Conservation (phyloP, 2,329 filamentous ascomycete species). For the Xylaria sp. region DNA sequence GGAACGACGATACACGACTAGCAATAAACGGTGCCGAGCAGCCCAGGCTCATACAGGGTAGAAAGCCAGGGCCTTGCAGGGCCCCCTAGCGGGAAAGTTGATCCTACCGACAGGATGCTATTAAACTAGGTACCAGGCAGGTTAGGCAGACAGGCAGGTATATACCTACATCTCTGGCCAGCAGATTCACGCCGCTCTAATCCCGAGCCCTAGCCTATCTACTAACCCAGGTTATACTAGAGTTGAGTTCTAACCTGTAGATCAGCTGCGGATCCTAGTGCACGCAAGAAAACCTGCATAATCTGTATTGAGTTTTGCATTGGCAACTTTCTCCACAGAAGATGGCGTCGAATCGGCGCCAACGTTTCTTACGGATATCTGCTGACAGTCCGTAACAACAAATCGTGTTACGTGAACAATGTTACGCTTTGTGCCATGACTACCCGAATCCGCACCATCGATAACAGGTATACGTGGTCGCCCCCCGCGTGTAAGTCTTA, state of each 20-base stretch:
- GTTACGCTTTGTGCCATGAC: no score
- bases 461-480: no score
- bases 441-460: no score
- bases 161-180: neutral
- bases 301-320: no score
- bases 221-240: neutral
- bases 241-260: neutral
- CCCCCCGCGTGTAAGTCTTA: no score
- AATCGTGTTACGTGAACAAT: no score
- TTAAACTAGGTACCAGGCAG: neutral
- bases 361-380: no score
- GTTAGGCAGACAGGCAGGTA: neutral
- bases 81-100: constrained; percentile 3
- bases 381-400: no score
- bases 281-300: neutral
- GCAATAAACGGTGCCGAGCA: constrained; percentile 12
- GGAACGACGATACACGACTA: constrained; percentile 7
- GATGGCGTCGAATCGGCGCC: no score
- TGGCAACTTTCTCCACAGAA: no score
- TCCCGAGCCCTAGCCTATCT: neutral
- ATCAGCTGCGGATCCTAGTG: neutral
- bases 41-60: constrained; percentile 13
- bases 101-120: neutral
- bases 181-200: constrained; percentile 8
- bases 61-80: constrained; percentile 5